Evolutionary conservation across 1,284 basidiomycete genomes (phyloP), one percentile per base, ranked within the genome.

Genomic region (Moesziomyces antarcticus): DNA sequence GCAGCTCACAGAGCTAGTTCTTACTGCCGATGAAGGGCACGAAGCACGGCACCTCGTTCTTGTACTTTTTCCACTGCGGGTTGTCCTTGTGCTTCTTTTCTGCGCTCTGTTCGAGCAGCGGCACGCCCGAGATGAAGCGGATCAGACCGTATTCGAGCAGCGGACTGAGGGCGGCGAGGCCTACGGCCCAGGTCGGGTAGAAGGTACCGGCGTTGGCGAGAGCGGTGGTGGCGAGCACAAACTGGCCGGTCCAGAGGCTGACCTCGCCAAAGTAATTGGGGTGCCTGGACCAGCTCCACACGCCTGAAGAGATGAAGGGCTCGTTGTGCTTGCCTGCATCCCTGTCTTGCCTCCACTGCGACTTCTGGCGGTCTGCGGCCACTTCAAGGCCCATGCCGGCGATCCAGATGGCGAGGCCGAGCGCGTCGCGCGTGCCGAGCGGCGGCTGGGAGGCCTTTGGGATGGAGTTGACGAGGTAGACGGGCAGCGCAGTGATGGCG

Each of bases 231-330:
- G 67, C 49, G 14, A 92, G 85, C 7, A 88, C 85, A 86, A 89
- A 91, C 27, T 92, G 89, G 11, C 90, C 90, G 3, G 88, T 87
- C 89, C 91, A 92, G 20, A 93, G 86, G 3, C 90, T 88, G 13
- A 92, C 87, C 85, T 93, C 92, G 24, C 90, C 91, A 37, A 92
- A 88, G 82, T 93, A 92, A 85, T 92, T 93, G 37, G 91, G 91
- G 77, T 93, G 92, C 37, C 92, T 85, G 67, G 89, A 90, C 62
- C 89, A 84, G 42, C 87, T 85, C 91, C 92, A 93, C 11, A 92
- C 84, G 0, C 92, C 92, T 30, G 85, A 86, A 5, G 87, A 88
- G 74, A 93, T 91, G 80, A 93, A 93, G 76, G 88, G 87, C 76
- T 93, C 90, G 46, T 90, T 87, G 79, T 93, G 91, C 72, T 89